Evolutionary conservation across 1,284 basidiomycete species (phyloP).

Genomic region (Porodaedalea pini): DNA sequence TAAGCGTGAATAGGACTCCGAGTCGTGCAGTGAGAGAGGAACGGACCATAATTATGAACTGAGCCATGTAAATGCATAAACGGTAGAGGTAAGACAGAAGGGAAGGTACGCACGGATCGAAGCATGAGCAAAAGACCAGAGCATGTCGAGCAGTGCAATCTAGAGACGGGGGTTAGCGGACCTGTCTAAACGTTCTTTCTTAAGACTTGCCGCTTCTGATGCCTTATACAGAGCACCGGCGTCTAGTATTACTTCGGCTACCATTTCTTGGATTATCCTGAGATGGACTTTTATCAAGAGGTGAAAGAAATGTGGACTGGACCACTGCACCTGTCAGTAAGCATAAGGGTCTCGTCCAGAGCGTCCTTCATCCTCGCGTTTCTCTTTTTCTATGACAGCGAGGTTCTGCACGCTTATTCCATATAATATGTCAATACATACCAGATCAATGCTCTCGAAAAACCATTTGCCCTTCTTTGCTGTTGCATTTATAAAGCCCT

Average conservation of each 20-base stretch:
- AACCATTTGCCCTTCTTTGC: conserved; percentile 66
- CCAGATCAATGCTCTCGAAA: conserved; percentile 80
- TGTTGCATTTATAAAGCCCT: conserved; percentile 65
- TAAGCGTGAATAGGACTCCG: not conserved
- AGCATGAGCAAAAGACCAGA: conserved; percentile 81
- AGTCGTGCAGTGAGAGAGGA: not conserved
- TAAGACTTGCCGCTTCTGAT: conserved; percentile 70
- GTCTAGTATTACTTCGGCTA: conserved; percentile 58
- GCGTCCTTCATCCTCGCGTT: conserved; percentile 83
- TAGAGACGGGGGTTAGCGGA: conserved; percentile 28
- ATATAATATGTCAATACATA: conserved; percentile 32
- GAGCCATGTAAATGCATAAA: conserved; percentile 7
- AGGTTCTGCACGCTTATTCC: not conserved
- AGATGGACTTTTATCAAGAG: not conserved
- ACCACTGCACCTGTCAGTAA: conserved; percentile 66
- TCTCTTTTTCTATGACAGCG: conserved; percentile 62
- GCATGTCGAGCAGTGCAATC: conserved; percentile 81
- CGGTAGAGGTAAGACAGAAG: not conserved
- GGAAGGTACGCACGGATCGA: conserved; percentile 58
- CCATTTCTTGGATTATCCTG: conserved; percentile 72
- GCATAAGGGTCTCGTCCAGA: conserved; percentile 73
- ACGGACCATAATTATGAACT: conserved; percentile 73
- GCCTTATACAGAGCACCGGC: conserved; percentile 80
- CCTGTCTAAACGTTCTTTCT: not conserved
- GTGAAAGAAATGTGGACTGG: not conserved